A percentile compares a stretch with the other conserved stretches of the same genome.
phyloP scores from a whole-genome alignment of 192 early-diverging fungal species.

The Backusella tarrabulga region DNA sequence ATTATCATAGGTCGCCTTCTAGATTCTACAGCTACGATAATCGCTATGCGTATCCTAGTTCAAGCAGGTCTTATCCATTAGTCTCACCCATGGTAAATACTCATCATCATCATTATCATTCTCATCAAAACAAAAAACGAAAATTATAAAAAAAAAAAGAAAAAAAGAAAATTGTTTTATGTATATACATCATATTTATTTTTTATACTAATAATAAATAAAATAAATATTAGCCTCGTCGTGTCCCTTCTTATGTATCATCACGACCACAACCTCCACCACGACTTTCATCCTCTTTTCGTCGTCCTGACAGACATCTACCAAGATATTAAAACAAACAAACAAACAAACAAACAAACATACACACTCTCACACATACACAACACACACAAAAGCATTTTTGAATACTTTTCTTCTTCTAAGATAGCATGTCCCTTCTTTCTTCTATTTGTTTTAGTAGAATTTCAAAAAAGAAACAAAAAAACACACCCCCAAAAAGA shows the following conservation, averaged over 20 bases:
- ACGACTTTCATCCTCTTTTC: not conserved
- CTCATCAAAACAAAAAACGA: not conserved
- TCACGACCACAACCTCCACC: conserved; percentile 14
- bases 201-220: too few species aligned
- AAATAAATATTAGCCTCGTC: conserved; percentile 8
- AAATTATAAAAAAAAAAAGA: not conserved
- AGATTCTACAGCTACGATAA: conserved; percentile 5
- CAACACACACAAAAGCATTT: too few species aligned
- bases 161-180: not conserved
- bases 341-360: not conserved
- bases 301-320: conserved; percentile 14
- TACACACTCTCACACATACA: not conserved
- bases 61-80: conserved; percentile 12
- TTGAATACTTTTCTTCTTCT: too few species aligned
- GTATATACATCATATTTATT: not conserved
- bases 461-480: not conserved
- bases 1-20: conserved; percentile 1
- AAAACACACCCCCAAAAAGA: not conserved
- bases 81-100: conserved; percentile 7
- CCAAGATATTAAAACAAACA: conserved; percentile 1
- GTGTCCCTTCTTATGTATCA: conserved; percentile 10
- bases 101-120: not conserved
- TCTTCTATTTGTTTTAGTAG: too few species aligned
- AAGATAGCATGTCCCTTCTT: too few species aligned
- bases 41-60: not conserved